Base-by-base conservation (phyloP, 169 alveolate species). In the Plasmodium malariae region DNA sequence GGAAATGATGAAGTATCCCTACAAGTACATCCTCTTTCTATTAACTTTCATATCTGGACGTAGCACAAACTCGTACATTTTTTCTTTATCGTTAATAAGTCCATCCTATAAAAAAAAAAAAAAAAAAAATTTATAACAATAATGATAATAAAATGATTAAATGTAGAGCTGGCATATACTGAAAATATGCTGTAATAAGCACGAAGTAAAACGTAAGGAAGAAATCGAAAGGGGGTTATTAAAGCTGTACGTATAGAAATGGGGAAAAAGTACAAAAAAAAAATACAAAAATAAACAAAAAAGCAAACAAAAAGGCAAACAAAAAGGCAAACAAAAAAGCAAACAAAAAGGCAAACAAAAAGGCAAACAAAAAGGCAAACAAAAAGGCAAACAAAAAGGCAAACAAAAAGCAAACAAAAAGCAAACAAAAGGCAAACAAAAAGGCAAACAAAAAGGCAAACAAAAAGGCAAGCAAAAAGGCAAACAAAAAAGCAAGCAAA, bases 41-140 rank as follows among this genome's bases (percentile, higher is more conserved):
- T 96, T 96, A 51, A 97, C 99, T 72, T 97, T 98, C 91, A 96
- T 91, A 73, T 97, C 98, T 11, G 99, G 98, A 57, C 98, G 80
- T 96, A 98, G 95, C 1, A 97, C 78, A 87, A 94, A 97, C 85
- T 97, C 99, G 85, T 89, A 97, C 83, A 93, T 89, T 36, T 97
- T 98, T 59, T 93, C 93, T 59, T 95, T 95, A 19, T 94, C 92
- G 70, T 96, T 94, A 90, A 96, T 92, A 19, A 96, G 85, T 43
- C 98, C 98, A 89, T 95, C 97, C 96, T 94, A 59, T 59, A 17
- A 28, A 32, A 26, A 4, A 24, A 63, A 28, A 43, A 24, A 57
- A 60, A 36, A 45, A 40, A 62, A 19, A 62, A 69, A 87, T 57
- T n/a, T n/a, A n/a, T n/a, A n/a, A n/a, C n/a, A n/a, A n/a, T n/a